Base-by-base conservation (phyloP, 257 asterid genomes). In the Mentha longifolia region DNA sequence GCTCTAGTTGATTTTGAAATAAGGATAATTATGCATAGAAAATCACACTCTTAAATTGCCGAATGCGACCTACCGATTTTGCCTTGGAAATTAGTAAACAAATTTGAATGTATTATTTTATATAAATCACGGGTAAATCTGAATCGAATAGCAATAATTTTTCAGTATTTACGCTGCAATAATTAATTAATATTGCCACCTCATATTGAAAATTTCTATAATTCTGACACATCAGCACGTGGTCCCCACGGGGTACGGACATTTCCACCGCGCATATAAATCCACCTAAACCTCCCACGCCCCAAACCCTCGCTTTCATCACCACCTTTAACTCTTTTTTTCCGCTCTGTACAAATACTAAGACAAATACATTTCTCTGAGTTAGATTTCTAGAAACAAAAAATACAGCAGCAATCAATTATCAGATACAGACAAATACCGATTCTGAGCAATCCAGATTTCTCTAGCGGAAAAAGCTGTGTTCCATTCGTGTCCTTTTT, bases 301-400 rank as follows among this genome's bases (percentile, higher is more conserved):
- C 47, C 81, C 83, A 67, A 77, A 81, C 85, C 84, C 80, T 80
- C 80, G 80, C 82, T 73, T 79, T 80, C 82, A 75, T 70, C 82
- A 71, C 81, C 78, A 72, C 81, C 60, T 70, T 35, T 0, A 33
- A 25, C 22, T 5, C 22, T 5, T 7, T 59, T 75, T 68, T 66
- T 72, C 22, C 79, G 50, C 71, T 79, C 69, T 66, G 63, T 72
- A 67, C 9, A 74, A 61, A 39, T 49, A 9, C 7, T 28, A 55
- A 55, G 46, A 14, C 37, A 55, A 37, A 68, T 57, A 22, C 58
- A 46, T 51, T 74, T 74, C 65, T 66, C 71, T 46, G 39, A 42
- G 46, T 35, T 19, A n/a, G 19, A 65, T 46, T 79, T 47, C 73
- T 50, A 74, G 17, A 67, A 46, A 43, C 41, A 8, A 22, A 14